A percentile compares a stretch with the other conserved stretches of the same genome.
Evolutionary conservation across 176 grass and related monocot species (phyloP).

Genomic region (Themeda triandra): DNA sequence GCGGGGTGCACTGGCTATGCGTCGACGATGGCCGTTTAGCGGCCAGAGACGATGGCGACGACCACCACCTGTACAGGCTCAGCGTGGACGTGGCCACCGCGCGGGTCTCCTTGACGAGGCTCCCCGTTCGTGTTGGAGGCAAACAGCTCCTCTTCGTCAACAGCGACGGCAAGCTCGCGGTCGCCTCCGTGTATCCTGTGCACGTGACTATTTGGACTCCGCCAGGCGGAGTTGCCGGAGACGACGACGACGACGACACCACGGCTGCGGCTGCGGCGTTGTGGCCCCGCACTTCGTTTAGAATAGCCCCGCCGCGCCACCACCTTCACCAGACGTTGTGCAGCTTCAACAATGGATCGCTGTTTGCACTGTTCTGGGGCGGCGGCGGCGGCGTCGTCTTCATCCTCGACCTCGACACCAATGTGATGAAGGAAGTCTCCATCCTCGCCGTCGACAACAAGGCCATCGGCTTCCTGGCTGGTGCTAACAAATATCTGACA

Average conservation of each 20-base stretch:
- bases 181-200: not conserved
- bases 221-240: not conserved
- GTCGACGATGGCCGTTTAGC: not conserved
- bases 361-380: not conserved
- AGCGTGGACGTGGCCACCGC: no score
- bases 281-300: conserved; percentile 3
- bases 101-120: no score
- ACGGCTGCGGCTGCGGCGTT: not conserved
- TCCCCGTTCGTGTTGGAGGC: no score
- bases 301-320: not conserved
- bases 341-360: not conserved
- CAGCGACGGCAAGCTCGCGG: not conserved
- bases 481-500: not conserved
- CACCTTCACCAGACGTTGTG: not conserved
- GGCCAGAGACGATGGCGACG: no score
- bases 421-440: not conserved
- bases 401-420: not conserved
- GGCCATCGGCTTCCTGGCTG: no score
- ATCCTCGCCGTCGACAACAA: not conserved
- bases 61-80: no score
- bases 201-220: not conserved
- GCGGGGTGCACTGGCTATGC: not conserved
- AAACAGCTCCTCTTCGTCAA: not conserved
- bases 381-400: not conserved
- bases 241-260: not conserved